Evolutionary conservation across 805 yeast species (phyloP), one percentile per base, ranked within the genome.

Genomic region (Lachancea dasiensis): DNA sequence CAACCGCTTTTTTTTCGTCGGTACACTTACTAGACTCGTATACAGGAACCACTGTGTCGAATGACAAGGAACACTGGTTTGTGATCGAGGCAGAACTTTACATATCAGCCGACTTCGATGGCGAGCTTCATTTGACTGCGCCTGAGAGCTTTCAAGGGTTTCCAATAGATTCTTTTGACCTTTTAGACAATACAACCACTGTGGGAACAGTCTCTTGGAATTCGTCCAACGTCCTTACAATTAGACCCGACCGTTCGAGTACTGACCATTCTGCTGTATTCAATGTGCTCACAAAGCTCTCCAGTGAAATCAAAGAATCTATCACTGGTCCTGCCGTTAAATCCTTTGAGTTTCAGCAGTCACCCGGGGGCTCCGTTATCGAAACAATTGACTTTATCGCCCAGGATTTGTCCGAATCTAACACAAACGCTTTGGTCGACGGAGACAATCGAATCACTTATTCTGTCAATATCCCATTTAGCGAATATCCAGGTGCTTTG

Each of bases 51-150:
- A 34, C 43, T 11, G 40, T 46, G 15, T 54, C 56, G 27, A 49
- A 49, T 8, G 56, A 56, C 36, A 39, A 44, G 16, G 38, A 48
- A 31, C 58, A 56, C 36, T 53, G 55, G 56, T 54, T 58, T 36
- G 13, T 51, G 17, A 40, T 58, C 10, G 47, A 48, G 23, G 57
- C 55, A 3, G 54, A 52, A 27, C 21, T 58, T 17, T 49, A 40
- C 27, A 44, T 56, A 10, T 43, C 56, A 3, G 40, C 45, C 21
- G 56, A 53, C 16, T 40, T 39, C 17, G 30, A 38, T 6, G 38
- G 44, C 9, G 50, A 47, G 10, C 30, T 58, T 6, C 47, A 43
- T 22, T 36, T 58, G 14, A 45, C 51, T 4, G 44, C 55, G 6
- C 62, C 61, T 15, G 24, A 40, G 3, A 50, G 49, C 2, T 51